Evolutionary conservation across 2,329 filamentous ascomycete species (phyloP).

Genomic region (Tolypocladium amazonense): DNA sequence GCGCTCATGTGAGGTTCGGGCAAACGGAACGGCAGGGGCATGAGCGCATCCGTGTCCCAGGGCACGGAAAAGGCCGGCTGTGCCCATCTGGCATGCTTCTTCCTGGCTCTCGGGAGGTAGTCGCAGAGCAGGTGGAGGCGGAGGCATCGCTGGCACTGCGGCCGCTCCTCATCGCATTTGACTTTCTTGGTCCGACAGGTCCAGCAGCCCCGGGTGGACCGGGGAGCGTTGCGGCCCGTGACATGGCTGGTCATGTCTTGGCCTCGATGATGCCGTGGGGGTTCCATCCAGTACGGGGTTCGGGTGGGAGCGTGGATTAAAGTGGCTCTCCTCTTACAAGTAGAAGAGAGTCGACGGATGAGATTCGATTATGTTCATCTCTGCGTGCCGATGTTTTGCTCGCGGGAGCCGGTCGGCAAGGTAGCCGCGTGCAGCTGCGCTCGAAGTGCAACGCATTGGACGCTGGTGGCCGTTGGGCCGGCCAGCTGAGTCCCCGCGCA

Average conservation of each 20-base stretch:
- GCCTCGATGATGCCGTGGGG: background rate
- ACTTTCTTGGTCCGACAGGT: background rate
- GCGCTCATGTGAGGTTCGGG: constrained; percentile 1
- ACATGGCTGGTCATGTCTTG: background rate
- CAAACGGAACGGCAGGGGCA: background rate
- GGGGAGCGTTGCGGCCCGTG: background rate
- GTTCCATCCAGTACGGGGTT: background rate
- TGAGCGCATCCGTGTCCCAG: background rate
- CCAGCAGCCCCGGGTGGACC: background rate
- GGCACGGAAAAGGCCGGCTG: background rate
- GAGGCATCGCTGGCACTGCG: background rate
- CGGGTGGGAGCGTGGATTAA: too few species aligned
- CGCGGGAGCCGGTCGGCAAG: background rate
- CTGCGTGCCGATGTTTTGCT: background rate
- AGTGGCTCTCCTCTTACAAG: background rate
- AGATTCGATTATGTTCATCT: background rate
- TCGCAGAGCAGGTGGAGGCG: background rate
- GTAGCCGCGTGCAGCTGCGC: too few species aligned
- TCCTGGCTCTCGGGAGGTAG: background rate
- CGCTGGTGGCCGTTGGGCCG: background rate
- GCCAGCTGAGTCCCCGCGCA: background rate
- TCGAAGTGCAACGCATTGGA: background rate
- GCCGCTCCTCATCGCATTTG: background rate
- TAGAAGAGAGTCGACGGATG: background rate
- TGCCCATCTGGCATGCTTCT: background rate